Evolutionary conservation across 345 rosid genomes (phyloP).

Genomic region (Clausena lansium): DNA sequence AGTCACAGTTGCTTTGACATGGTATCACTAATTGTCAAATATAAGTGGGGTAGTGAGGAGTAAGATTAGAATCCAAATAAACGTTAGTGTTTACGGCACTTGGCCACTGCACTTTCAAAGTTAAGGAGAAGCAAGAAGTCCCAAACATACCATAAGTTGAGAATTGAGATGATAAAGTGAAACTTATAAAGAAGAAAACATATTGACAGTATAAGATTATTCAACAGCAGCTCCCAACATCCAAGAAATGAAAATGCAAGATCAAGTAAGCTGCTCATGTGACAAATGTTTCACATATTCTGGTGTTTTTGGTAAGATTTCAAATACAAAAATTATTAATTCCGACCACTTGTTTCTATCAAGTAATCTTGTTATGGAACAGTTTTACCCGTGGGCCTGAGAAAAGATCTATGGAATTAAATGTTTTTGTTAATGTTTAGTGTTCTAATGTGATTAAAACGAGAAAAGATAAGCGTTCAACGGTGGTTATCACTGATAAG

Average conservation of each 20-base stretch:
- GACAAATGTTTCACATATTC: neutral
- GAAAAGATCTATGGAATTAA: neutral
- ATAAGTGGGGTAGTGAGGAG: neutral
- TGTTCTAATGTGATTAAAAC: neutral
- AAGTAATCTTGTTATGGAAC: neutral
- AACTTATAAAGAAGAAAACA: neutral
- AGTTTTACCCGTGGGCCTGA: neutral
- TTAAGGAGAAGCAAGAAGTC: neutral
- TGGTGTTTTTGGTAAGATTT: neutral
- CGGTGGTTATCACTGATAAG: neutral
- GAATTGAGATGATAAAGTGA: conserved; percentile 1
- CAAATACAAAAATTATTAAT: neutral
- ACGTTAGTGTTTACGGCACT: neutral
- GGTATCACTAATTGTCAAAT: neutral
- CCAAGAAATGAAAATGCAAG: neutral
- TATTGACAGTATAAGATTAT: neutral
- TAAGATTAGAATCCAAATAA: neutral
- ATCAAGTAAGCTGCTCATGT: conserved; percentile 7
- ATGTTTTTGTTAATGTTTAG: conserved; percentile 3
- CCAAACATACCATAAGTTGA: neutral
- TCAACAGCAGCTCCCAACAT: neutral
- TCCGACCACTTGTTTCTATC: neutral
- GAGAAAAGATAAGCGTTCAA: neutral
- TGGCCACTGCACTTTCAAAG: neutral
- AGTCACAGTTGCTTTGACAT: neutral